Base-by-base conservation (phyloP, 257 asterid species). In the Mitragyna speciosa region DNA sequence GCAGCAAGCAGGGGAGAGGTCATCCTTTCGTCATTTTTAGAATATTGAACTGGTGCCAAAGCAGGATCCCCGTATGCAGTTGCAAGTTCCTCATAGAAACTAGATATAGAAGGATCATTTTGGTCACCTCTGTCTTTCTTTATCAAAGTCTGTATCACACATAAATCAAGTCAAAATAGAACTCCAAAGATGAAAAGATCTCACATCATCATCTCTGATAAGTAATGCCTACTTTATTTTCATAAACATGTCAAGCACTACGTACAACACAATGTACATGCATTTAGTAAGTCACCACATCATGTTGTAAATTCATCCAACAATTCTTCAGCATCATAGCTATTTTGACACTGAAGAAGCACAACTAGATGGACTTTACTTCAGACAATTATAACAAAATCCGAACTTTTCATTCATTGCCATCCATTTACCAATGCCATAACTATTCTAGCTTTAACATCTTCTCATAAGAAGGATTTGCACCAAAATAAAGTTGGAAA, bases 41-140 rank as follows among this genome's bases (percentile, higher is more conserved):
- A 78, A 73, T 75, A 76, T 66, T 70, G 81, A 73, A 76, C 84
- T 10, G 92, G 84, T 26, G 78, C 83, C 86, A 89, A 78, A 6
- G 93, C 87, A 26, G 99, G 99, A 85, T 94, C 96, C 15, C 81
- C 84, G 81, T 96, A 96, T 12, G 97, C 96, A 28, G 89, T 88
- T 48, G 81, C 83, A 10, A 96, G 94, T 83, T 82, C 82, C 52
- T 88, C 91, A 26, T 86, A 88, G 81, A 96, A 96, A 65, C 89
- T 87, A 43, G 89, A 73, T 22, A 87, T 75, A 1, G 83, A 47
- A 48, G 94, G 91, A 77, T 94, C 95, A 19, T 64, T 85, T 73
- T 85, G 87, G 79, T 92, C 99, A n/a, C 79, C 73, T 52, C 88
- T 80, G 74, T 95, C 98, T 83, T 93, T 95, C 77, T 82, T 95